These are phyloP conservation scores for Excoecaria cochinchinensis DNA, from an alignment of 345 rosid species.

Conservation along the genomic window DNA sequence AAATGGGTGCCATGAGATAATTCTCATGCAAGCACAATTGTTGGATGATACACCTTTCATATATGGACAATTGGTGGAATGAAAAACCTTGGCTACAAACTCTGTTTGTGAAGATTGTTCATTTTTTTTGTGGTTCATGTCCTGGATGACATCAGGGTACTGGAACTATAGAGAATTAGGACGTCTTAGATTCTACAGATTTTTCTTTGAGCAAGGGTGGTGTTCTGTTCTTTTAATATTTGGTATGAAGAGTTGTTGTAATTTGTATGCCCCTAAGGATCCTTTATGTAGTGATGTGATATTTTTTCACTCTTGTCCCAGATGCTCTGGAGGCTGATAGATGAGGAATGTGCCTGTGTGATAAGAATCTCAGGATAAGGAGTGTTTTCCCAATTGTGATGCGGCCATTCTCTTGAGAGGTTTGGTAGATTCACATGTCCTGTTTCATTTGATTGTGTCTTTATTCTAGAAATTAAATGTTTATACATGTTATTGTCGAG, in stretches of 20 bases:
- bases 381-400: not conserved
- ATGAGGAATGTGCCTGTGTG: not conserved
- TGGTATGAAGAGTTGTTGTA: not conserved
- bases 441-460: not conserved
- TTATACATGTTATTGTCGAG: not conserved
- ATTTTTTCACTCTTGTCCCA: conserved; percentile 2
- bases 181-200: conserved; percentile 1
- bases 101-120: conserved; percentile 18
- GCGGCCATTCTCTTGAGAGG: conserved; percentile 1
- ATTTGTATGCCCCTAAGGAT: not conserved
- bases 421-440: not conserved
- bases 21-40: not conserved
- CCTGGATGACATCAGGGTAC: not conserved
- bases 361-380: conserved; percentile 4
- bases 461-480: not conserved
- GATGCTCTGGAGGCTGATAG: conserved; percentile 11
- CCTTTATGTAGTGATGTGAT: not conserved
- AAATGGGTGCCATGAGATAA: not conserved
- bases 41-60: conserved; percentile 5
- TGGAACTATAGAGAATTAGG: conserved; percentile 1
- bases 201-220: not conserved
- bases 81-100: not conserved
- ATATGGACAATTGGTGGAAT: conserved; percentile 1
- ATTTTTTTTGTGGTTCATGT: conserved; percentile 10
- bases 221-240: not conserved